Base-by-base conservation (phyloP, 805 yeast genomes). In the Kodamaea neixiangensis region DNA sequence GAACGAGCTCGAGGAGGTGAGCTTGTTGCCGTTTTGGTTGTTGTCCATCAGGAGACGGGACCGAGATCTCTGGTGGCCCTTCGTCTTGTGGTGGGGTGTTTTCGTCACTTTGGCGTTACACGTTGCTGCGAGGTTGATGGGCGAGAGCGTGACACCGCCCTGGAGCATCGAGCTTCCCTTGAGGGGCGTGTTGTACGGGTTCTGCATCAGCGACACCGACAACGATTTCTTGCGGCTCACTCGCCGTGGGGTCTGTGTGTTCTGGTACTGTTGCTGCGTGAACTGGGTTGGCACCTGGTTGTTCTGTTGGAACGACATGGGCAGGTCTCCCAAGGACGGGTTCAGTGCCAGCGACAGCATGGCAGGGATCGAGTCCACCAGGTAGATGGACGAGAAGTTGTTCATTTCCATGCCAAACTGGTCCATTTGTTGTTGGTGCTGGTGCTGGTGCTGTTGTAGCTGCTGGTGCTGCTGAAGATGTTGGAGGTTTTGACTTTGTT, bases 61-160 rank as follows among this genome's bases (percentile, higher is more conserved):
- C 43, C 75, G 59, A 2, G 79, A 69, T 46, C 80, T 57, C 29
- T 68, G 58, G 57, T 76, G 80, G 34, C 68, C 66, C 58, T 64
- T 59, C 44, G 53, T 37, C 60, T 62, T 56, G 51, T 58, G 25
- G 48, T 62, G 67, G 0, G 78, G 77, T 7, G 78, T 67, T 58
- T 73, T 73, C 48, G 65, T 58, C 19, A 74, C 65, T 53, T 69
- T 70, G 37, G 51, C 54, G 7, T 40, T 14, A n/a, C 49, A 52
- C 10, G 46, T 48, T 25, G 46, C 48, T 10, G 59, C 58, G 25
- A 60, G 50, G 40, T 62, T 60, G 11, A 63, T 58, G 14, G 68
- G 68, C 6, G 70, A 63, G 41, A 54, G 43, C 4, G 41, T 37
- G 2, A 37, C 41, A 21, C 54, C 52, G 18, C 54, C 38, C 19